Conservation (phyloP, 768 basidiomycete genomes). For the Suillus brevipes region DNA sequence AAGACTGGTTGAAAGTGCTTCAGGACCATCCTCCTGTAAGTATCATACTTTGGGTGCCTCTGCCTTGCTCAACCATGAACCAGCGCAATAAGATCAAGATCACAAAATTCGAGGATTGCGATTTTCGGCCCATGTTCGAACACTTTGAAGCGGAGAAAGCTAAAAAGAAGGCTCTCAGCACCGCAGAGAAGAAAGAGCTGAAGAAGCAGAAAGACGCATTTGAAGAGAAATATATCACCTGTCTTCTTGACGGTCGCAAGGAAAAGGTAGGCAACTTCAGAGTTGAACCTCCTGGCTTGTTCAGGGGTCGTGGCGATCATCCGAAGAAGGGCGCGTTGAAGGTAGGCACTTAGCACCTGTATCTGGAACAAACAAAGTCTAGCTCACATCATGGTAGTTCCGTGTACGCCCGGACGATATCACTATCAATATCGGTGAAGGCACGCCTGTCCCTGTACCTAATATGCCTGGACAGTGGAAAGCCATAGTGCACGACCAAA, state of each 20-base stretch:
- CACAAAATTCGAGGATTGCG: conserved; percentile 74
- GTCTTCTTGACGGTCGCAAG: conserved; percentile 92
- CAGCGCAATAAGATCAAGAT: conserved; percentile 78
- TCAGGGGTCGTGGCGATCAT: conserved; percentile 97
- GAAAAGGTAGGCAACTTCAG: conserved; percentile 99
- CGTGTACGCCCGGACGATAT: conserved; percentile 95
- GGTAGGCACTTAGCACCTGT: conserved; percentile 43
- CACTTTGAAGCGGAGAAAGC: conserved; percentile 91
- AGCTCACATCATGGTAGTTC: conserved; percentile 44
- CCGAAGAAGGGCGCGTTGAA: conserved; percentile 96
- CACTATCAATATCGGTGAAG: conserved; percentile 88
- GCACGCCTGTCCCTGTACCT: conserved; percentile 73
- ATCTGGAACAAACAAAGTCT: not conserved
- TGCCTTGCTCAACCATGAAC: conserved; percentile 11
- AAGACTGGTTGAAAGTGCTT: conserved; percentile 80
- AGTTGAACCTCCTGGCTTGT: conserved; percentile 97
- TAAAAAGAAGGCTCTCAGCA: conserved; percentile 83
- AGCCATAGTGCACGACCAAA: conserved; percentile 84
- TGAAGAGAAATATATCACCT: conserved; percentile 83
- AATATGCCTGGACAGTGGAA: conserved; percentile 95
- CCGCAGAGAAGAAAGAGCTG: conserved; percentile 86
- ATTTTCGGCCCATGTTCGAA: conserved; percentile 94
- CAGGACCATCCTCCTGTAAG: conserved; percentile 83
- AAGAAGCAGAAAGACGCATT: conserved; percentile 83
- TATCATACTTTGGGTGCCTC: conserved; percentile 16